These are phyloP conservation scores for Entelexis paramagnoliae DNA, from an alignment of 1,139 yeast genomes.

Conservation along the genomic window DNA sequence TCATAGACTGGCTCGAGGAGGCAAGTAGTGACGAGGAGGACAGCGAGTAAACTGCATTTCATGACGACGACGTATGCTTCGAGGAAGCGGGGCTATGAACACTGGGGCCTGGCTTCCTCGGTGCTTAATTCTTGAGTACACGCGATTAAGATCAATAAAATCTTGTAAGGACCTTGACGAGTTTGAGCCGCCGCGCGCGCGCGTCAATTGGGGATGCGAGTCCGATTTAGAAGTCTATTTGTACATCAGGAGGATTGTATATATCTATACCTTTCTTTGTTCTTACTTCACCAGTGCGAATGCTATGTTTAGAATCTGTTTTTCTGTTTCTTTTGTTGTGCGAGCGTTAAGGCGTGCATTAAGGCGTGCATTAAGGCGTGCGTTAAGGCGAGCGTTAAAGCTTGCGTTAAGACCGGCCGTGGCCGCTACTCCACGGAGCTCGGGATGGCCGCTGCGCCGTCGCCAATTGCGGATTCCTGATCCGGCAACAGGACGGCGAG, in stretches of 20 bases:
- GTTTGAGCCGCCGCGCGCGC: neutral
- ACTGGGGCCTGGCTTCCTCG: too few species aligned
- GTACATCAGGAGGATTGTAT: neutral
- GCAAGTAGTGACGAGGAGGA: conserved; percentile 71
- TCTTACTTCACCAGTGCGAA: neutral
- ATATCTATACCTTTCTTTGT: neutral
- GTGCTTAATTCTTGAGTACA: too few species aligned
- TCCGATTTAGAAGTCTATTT: neutral
- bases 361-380: too few species aligned
- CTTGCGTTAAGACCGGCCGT: too few species aligned
- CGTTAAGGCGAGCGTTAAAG: too few species aligned
- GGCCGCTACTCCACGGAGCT: conserved; percentile 2
- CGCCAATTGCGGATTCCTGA: neutral
- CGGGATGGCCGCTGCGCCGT: neutral
- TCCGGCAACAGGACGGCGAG: conserved; percentile 32
- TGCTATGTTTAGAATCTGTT: neutral
- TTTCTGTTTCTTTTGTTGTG: neutral
- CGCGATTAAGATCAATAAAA: too few species aligned
- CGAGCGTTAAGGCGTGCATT: too few species aligned
- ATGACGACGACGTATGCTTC: neutral
- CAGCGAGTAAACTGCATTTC: conserved; percentile 27
- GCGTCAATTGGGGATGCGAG: neutral
- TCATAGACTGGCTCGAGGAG: conserved; percentile 85
- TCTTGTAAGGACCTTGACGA: too few species aligned
- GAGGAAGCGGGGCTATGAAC: too few species aligned